Evolutionary conservation across 768 basidiomycete species (phyloP).

Genomic region (Trametopsis cervina): DNA sequence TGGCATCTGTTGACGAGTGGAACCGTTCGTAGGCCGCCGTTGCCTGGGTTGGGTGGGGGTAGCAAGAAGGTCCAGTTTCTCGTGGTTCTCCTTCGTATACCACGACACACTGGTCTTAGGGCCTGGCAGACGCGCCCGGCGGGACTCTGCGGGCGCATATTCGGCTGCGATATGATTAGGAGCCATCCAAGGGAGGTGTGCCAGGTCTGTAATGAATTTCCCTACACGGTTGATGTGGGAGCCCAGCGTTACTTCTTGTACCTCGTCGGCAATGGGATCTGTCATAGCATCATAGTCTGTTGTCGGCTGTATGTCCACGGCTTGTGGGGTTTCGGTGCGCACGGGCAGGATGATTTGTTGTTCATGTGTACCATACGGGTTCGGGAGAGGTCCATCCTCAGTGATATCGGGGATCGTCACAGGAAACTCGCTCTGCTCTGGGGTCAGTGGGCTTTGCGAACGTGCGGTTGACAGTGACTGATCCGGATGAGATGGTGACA

Average conservation of each 20-base stretch:
- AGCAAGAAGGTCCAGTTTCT: slow-evolving; percentile 21
- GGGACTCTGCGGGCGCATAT: slow-evolving; percentile 25
- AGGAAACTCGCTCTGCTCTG: slow-evolving; percentile 3
- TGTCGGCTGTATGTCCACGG: slow-evolving; percentile 23
- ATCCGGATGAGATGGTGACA: background rate
- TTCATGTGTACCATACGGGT: slow-evolving; percentile 8
- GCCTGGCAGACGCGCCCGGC: slow-evolving; percentile 16
- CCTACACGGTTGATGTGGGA: slow-evolving; percentile 24
- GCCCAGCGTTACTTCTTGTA: slow-evolving; percentile 23
- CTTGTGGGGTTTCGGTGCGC: slow-evolving; percentile 19
- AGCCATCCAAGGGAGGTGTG: slow-evolving; percentile 31
- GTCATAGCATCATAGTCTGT: slow-evolving; percentile 32
- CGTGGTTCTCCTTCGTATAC: slow-evolving; percentile 18
- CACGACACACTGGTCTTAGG: slow-evolving; percentile 18
- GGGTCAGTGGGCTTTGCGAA: background rate
- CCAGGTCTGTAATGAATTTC: slow-evolving; percentile 27
- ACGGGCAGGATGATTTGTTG: slow-evolving; percentile 4
- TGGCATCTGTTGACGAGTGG: slow-evolving; percentile 3
- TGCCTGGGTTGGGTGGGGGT: slow-evolving; percentile 4
- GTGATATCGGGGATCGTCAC: background rate
- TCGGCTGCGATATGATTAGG: slow-evolving; percentile 25
- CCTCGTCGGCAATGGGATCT: slow-evolving; percentile 15
- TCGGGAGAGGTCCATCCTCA: slow-evolving; percentile 1
- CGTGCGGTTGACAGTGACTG: background rate
- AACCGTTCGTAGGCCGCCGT: background rate